A percentile compares a stretch with the other conserved stretches of the same genome.
Evolutionary conservation across 2,329 filamentous ascomycete genomes (phyloP).

Genomic region (Malbranchea zuffiana): DNA sequence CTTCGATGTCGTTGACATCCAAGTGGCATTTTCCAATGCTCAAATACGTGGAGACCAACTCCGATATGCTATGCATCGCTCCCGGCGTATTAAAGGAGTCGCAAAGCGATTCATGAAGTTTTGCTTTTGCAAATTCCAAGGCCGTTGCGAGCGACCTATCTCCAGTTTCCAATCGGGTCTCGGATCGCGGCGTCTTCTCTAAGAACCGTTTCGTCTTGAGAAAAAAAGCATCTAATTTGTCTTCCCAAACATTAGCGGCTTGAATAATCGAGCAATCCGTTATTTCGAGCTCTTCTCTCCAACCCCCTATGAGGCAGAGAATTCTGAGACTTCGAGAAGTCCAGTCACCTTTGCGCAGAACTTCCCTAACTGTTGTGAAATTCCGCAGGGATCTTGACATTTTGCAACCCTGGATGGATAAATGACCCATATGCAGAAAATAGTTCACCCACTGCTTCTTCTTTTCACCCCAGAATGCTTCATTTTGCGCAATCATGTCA

Average conservation of each 20-base stretch:
- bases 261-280: constrained; percentile 71
- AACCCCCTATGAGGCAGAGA: constrained; percentile 75
- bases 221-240: constrained; percentile 62
- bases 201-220: constrained; percentile 46
- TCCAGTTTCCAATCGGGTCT: no score
- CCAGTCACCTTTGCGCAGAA: constrained; percentile 57
- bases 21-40: constrained; percentile 37
- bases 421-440: constrained; percentile 89
- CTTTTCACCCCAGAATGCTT: constrained; percentile 59
- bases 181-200: no score
- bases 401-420: constrained; percentile 80
- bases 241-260: constrained; percentile 67
- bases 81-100: constrained; percentile 81
- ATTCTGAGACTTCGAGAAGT: constrained; percentile 71
- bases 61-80: constrained; percentile 66
- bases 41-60: constrained; percentile 69
- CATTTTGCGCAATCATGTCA: constrained; percentile 82
- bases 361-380: constrained; percentile 84
- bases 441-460: constrained; percentile 79
- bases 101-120: constrained; percentile 48
- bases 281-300: constrained; percentile 87
- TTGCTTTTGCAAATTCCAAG: constrained; percentile 43
- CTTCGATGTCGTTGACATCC: constrained; percentile 38
- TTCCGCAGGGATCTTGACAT: constrained; percentile 97
- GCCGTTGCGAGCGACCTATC: constrained; percentile 39